Evolutionary conservation across 1,139 yeast genomes (phyloP), one percentile per base, ranked within the genome.

Genomic region (Scheffersomyces insectosa): DNA sequence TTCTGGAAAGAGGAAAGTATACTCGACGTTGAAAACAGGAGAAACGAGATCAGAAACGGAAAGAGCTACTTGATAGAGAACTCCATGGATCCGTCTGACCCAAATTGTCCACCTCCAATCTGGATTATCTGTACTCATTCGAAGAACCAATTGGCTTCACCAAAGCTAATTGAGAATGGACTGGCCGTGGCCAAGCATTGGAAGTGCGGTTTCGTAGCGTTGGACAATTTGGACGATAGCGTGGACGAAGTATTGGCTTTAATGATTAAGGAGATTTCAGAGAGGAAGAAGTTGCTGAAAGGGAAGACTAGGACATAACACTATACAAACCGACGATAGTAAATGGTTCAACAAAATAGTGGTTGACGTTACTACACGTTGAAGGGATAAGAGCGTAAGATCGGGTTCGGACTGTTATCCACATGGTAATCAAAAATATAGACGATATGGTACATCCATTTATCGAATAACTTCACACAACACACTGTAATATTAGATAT

Each of bases 61-160:
- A 49, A 54, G 35, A 52, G 49, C 38, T 39, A 28, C 7, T 38
- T 49, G 36, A 38, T 57, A 31, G 60, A 55, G 31, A 49, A 59
- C 47, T 52, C 69, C 27, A 39, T 66, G 23, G 80, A 80, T 54
- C 82, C 83, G 1, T 49, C 65, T 3, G 59, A 78, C 15, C 78
- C 80, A 2, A 68, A 66, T 38, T 65, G 79, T 9, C 82, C 82
- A 11, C 95, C 93, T 1, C 90, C 91, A 0, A 76, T 84, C 8
- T 68, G 86, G 62, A 68, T 86, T 3, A 72, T 83, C 2, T 84
- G 88, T 51, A 84, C 91, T 0, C 85, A 85, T 54, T 57, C 68
- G 0, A 66, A 74, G 30, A 82, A 78, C 55, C 75, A 69, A 9
- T 63, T 82, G 36, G 79, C 83, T 0, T 80, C 88, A 25, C 88